Percentiles rank a stretch among this genome's conserved stretches.
Conservation (phyloP, 768 basidiomycete genomes). For the Imleria badia region DNA sequence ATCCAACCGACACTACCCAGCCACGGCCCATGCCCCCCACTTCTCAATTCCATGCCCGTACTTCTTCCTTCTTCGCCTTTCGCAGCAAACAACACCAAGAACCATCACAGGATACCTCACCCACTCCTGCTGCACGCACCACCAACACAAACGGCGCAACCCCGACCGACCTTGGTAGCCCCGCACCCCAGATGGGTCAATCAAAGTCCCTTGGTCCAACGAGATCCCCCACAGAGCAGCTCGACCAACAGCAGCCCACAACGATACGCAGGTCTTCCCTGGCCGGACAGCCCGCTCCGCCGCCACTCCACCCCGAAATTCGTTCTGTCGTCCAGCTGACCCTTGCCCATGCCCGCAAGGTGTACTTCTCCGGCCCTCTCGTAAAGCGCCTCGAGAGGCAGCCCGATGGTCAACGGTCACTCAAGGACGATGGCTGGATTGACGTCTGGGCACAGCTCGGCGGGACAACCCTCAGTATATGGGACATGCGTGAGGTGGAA, state of each 20-base stretch:
- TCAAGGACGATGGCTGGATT: slow-evolving; percentile 76
- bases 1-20: slow-evolving; percentile 19
- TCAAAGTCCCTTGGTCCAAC: slow-evolving; percentile 33
- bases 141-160: slow-evolving; percentile 12
- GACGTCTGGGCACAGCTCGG: slow-evolving; percentile 90
- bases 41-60: slow-evolving; percentile 45
- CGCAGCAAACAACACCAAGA: slow-evolving; percentile 38
- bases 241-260: slow-evolving; percentile 24
- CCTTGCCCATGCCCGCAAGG: slow-evolving; percentile 75
- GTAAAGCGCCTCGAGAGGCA: slow-evolving; percentile 75
- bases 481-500: slow-evolving; percentile 89
- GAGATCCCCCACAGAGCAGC: slow-evolving; percentile 19
- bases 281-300: slow-evolving; percentile 21
- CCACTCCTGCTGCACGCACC: slow-evolving; percentile 15
- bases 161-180: slow-evolving; percentile 22
- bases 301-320: slow-evolving; percentile 76
- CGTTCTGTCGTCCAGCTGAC: slow-evolving; percentile 75
- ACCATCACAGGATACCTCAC: slow-evolving; percentile 13
- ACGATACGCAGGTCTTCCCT: slow-evolving; percentile 21
- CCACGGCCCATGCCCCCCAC: slow-evolving; percentile 27
- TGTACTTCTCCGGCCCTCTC: slow-evolving; percentile 86
- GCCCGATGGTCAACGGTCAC: slow-evolving; percentile 66
- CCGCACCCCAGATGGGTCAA: slow-evolving; percentile 33
- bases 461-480: slow-evolving; percentile 85
- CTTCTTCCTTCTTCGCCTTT: slow-evolving; percentile 69